Evolutionary conservation across 768 basidiomycete species (phyloP), one percentile per base, ranked within the genome.

Genomic region (Russula compacta): DNA sequence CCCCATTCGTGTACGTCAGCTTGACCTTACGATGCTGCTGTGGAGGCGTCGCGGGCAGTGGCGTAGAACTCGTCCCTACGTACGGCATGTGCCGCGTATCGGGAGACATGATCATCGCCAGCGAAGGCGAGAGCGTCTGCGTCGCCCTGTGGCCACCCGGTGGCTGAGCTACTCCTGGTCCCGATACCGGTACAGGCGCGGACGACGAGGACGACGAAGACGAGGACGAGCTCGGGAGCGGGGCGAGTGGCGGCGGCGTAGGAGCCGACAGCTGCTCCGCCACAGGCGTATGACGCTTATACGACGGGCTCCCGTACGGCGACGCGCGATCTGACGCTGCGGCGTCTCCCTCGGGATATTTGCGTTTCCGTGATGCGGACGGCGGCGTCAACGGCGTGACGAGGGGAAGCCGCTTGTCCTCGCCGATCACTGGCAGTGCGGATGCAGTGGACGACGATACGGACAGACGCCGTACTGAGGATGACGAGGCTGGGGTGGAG

Each of bases 71-170:
- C 12, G 55, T 36, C 65, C 56, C n/a, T 55, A 63, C 59, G 19
- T 56, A 68, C 6, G 71, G 68, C n/a, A 70, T 67, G 24, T 66
- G 61, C 6, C 68, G 66, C 42, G 63, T 44, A 33, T 63, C 64
- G 19, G 83, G 83, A n/a, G 83, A 83, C 47, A 84, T 77, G 67
- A 85, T 80, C 76, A 83, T 80, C 17, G 83, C 83, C 43, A 85
- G 69, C 17, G 83, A 85, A 7, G 84, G 84, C 2, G 83, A 84
- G 33, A 85, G 74, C 11, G 71, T 71, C 56, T 66, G 66, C 14
- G 76, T 81, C 61, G 81, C 9, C 72, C 73, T 55, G 70, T 73
- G 58, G 74, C 71, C 52, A 29, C 24, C 24, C 24, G 24, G 24
- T 72, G 69, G 6, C 73, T 73, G 44, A 32, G 15, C 12, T 40